These are phyloP conservation scores for Jamesozyma rosinii DNA, from an alignment of 805 yeast species.

Conservation along the genomic window DNA sequence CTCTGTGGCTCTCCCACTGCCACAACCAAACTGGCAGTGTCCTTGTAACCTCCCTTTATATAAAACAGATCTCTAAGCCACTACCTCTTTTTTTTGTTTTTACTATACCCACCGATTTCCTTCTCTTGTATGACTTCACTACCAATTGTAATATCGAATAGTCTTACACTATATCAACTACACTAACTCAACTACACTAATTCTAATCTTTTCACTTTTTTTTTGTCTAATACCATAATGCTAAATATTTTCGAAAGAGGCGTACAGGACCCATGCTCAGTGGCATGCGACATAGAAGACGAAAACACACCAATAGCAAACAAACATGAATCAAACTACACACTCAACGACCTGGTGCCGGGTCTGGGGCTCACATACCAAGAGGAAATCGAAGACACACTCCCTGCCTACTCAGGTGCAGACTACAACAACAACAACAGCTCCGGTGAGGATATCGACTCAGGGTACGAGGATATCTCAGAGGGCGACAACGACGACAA, in stretches of 20 bases:
- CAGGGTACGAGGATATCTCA: neutral
- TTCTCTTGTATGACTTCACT: no score
- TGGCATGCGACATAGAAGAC: slow-evolving; percentile 16
- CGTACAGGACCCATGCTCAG: slow-evolving; percentile 23
- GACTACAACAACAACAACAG: neutral
- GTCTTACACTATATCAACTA: no score
- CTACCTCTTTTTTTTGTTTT: no score
- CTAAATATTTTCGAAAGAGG: slow-evolving; percentile 22
- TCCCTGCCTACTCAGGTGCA: neutral
- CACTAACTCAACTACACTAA: no score
- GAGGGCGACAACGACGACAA: neutral
- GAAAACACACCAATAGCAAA: neutral
- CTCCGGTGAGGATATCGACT: neutral
- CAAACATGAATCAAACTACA: neutral
- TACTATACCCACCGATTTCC: no score
- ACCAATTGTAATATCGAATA: no score
- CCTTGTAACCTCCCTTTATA: no score
- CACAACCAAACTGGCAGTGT: no score
- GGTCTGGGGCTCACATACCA: neutral
- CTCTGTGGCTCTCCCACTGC: no score
- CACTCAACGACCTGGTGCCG: neutral
- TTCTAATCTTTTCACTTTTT: no score
- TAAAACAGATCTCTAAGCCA: no score
- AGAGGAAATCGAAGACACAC: neutral
- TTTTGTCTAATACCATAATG: no score